Conservation (phyloP, 176 grass and related monocot genomes). For the Oryza glumipatula region DNA sequence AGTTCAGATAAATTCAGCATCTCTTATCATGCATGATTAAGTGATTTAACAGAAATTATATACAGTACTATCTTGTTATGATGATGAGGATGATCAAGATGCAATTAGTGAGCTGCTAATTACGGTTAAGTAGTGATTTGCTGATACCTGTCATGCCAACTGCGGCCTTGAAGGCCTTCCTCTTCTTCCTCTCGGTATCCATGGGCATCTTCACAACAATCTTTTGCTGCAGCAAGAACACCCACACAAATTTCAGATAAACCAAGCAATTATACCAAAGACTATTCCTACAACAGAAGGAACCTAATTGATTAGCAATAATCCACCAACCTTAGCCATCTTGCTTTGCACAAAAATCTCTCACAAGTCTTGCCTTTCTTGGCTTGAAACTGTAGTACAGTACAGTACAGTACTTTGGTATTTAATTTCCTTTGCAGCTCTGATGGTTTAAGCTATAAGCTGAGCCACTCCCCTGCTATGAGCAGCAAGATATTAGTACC, state of each 20-base stretch:
- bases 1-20: not conserved
- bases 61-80: not conserved
- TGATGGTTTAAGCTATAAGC: constrained; percentile 17
- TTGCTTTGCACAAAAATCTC: not conserved
- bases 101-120: not conserved
- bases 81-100: not conserved
- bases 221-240: constrained; percentile 65
- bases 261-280: not conserved
- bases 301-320: not conserved
- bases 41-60: not conserved
- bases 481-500: constrained; percentile 4
- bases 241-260: constrained; percentile 3
- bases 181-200: constrained; percentile 61
- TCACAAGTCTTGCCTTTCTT: not conserved
- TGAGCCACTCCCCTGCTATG: not conserved
- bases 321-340: constrained; percentile 54
- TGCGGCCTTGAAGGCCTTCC: constrained; percentile 78
- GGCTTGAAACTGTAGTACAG: not conserved
- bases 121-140: not conserved
- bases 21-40: not conserved
- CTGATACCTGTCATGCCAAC: constrained; percentile 61
- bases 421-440: no score
- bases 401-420: constrained; percentile 22
- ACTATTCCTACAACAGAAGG: not conserved
- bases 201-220: constrained; percentile 65